Percentiles rank a stretch among this genome's conserved stretches.
Conservation (phyloP, 1,139 yeast genomes). For the Sugiyamaella sp. region DNA sequence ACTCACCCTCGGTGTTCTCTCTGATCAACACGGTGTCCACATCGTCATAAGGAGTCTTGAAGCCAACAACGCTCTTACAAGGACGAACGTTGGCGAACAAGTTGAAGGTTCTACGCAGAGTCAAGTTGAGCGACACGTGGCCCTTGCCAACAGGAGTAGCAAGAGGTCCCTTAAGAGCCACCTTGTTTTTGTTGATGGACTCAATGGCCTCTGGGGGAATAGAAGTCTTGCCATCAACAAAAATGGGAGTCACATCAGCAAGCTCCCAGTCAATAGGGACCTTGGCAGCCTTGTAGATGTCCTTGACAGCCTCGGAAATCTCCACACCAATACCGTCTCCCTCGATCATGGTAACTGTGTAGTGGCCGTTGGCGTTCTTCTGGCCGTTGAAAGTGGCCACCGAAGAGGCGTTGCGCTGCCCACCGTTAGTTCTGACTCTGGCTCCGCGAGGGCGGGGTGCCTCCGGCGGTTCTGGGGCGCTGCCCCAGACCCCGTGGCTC, state of each 20-base stretch:
- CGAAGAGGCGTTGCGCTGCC: slow-evolving; percentile 35
- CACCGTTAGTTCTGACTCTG: not conserved
- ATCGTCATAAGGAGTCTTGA: slow-evolving; percentile 89
- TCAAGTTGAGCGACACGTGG: slow-evolving; percentile 95
- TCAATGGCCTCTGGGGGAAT: slow-evolving; percentile 92
- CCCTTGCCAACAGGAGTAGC: slow-evolving; percentile 99
- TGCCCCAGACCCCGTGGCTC: not conserved
- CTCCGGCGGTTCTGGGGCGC: not conserved
- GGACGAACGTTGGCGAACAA: slow-evolving; percentile 98
- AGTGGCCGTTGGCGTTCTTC: slow-evolving; percentile 60
- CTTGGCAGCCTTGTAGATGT: slow-evolving; percentile 87
- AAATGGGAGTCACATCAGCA: slow-evolving; percentile 92
- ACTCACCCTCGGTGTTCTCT: slow-evolving; percentile 99
- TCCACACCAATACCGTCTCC: slow-evolving; percentile 99
- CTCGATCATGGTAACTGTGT: slow-evolving; percentile 92
- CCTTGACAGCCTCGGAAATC: slow-evolving; percentile 90
- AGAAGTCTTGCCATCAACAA: slow-evolving; percentile 91
- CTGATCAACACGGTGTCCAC: slow-evolving; percentile 96
- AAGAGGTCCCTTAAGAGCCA: slow-evolving; percentile 95
- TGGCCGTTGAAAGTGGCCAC: slow-evolving; percentile 63
- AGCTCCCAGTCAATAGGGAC: slow-evolving; percentile 98
- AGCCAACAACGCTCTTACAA: slow-evolving; percentile 90
- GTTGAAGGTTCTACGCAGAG: slow-evolving; percentile 95
- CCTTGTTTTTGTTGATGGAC: slow-evolving; percentile 87
- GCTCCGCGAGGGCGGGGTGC: not conserved